Evolutionary conservation across 2,329 filamentous ascomycete genomes (phyloP), one percentile per base, ranked within the genome.

Genomic region (Pyricularia grisea): DNA sequence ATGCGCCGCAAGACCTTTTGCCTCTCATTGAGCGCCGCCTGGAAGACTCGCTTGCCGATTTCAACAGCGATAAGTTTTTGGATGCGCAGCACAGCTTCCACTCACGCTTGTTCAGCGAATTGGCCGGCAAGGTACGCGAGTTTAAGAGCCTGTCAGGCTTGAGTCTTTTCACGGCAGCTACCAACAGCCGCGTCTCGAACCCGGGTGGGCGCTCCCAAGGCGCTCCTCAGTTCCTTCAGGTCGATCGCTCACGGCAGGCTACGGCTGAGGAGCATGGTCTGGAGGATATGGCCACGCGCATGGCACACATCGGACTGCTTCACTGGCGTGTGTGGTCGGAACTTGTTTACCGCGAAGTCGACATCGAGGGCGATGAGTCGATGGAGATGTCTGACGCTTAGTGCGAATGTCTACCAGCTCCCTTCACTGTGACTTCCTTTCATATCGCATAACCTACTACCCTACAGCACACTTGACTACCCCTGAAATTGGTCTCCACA

Each of bases 261-360:
- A 77, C 78, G 10, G 81, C 84, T 63, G 84, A 86, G 67, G 85
- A 87, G 66, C 82, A 80, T 63, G 82, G 84, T 42, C 75, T 91
- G 55, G 83, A 85, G 63, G 89, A 93, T 70, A 87, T 97, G 77
- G 88, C 92, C 0, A 90, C 89, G 64, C 88, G 92, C 65, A 84
- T 97, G 67, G 90, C 92, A 6, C 94, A 97, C 75, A 87, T 97
- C 64, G 88, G 92, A 17, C 84, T 95, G 6, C 81, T 98, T 28
- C 93, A 97, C 78, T 97, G 94, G 93, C 87, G 92, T 66, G 90
- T 97, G 3, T 98, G 94, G 93, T 86, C 87, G 1, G 87, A 87
- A 2, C 82, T 97, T 68, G 88, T 91, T 14, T 97, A 97, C 76
- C 55, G 28, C 4, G 28, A 17, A 9, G 55, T 14, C 27, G 66